Evolutionary conservation across 371 early-diverging fungal species (phyloP).

Genomic region (Mucor sp.): DNA sequence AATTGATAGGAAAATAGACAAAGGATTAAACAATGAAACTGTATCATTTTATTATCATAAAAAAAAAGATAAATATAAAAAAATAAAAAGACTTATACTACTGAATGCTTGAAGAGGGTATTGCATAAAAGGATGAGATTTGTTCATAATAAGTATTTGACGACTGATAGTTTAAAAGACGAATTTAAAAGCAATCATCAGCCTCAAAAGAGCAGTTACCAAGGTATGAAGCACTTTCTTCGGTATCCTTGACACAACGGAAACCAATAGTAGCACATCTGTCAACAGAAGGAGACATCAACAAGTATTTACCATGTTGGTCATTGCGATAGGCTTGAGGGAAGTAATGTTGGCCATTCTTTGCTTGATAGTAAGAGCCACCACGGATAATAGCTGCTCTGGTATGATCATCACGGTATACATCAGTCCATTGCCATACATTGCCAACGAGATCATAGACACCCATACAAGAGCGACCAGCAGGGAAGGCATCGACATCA

Average conservation of each 20-base stretch:
- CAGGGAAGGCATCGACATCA: slow-evolving; percentile 27
- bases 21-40: not conserved
- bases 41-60: not conserved
- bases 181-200: not conserved
- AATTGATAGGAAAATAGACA: no score
- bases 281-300: slow-evolving; percentile 31
- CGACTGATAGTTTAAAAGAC: not conserved
- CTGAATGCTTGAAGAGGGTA: not conserved
- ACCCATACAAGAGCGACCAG: slow-evolving; percentile 26
- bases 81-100: not conserved
- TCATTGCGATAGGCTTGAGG: slow-evolving; percentile 35
- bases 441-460: slow-evolving; percentile 37
- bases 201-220: slow-evolving; percentile 25
- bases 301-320: slow-evolving; percentile 28
- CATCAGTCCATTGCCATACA: slow-evolving; percentile 39
- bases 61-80: not conserved
- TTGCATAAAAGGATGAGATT: not conserved
- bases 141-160: not conserved
- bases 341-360: slow-evolving; percentile 23
- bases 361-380: slow-evolving; percentile 31
- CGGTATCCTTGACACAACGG: slow-evolving; percentile 38
- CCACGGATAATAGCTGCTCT: slow-evolving; percentile 36
- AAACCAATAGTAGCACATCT: slow-evolving; percentile 33
- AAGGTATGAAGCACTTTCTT: slow-evolving; percentile 26
- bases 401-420: slow-evolving; percentile 28